Conservation (phyloP, 2,329 filamentous ascomycete species). For the Ascochyta viciae-villosae region DNA sequence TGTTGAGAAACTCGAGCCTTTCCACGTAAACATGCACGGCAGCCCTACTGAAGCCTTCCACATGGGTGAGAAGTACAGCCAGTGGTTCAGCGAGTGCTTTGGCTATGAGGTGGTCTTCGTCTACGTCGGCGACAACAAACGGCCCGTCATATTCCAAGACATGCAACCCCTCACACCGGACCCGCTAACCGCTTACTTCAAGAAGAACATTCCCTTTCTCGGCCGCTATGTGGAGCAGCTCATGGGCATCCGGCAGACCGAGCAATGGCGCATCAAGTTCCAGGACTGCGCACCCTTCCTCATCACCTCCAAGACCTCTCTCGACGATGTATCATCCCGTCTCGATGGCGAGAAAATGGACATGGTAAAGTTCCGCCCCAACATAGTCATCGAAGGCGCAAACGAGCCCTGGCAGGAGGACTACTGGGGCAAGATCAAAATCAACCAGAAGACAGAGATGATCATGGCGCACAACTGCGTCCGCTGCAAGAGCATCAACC, state of each 20-base stretch:
- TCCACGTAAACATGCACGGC: slow-evolving; percentile 54
- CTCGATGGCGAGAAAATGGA: slow-evolving; percentile 50
- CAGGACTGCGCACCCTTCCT: slow-evolving; percentile 79
- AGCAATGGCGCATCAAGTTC: slow-evolving; percentile 64
- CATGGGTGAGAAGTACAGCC: slow-evolving; percentile 52
- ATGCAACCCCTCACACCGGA: slow-evolving; percentile 28
- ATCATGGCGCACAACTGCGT: slow-evolving; percentile 55
- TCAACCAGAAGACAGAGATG: slow-evolving; percentile 43
- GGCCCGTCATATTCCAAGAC: slow-evolving; percentile 50
- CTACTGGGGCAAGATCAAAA: slow-evolving; percentile 52
- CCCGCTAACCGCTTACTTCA: slow-evolving; percentile 24
- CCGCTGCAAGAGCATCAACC: slow-evolving; percentile 55
- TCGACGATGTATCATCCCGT: slow-evolving; percentile 67
- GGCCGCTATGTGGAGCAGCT: slow-evolving; percentile 17
- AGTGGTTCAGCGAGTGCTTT: slow-evolving; percentile 55
- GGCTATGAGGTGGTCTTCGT: slow-evolving; percentile 53
- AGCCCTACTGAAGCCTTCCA: slow-evolving; percentile 52
- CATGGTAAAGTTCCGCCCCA: slow-evolving; percentile 56
- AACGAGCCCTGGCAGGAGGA: slow-evolving; percentile 55
- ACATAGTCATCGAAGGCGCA: slow-evolving; percentile 54
- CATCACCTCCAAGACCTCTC: slow-evolving; percentile 72
- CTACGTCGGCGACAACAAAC: slow-evolving; percentile 53
- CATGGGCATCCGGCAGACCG: slow-evolving; percentile 44
- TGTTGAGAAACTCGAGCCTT: slow-evolving; percentile 40
- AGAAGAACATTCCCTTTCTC: slow-evolving; percentile 24